Conservation (phyloP, 148 eudicot genomes). For the Tetragonia tetragonoides region DNA sequence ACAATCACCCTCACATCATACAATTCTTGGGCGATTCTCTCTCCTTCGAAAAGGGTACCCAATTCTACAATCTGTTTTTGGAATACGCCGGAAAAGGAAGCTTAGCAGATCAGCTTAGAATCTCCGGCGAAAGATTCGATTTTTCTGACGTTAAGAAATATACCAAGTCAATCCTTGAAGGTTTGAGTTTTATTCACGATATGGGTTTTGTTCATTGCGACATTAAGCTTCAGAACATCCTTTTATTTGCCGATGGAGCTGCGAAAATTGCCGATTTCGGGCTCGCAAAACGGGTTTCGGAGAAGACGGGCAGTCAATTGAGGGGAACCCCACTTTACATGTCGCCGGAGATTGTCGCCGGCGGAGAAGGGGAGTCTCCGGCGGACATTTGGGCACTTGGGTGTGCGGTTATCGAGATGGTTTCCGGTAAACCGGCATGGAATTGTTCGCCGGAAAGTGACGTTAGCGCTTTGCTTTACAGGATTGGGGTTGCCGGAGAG, state of each 20-base stretch:
- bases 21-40: conserved; percentile 48
- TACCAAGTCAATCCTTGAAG: conserved; percentile 48
- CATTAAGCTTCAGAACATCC: conserved; percentile 64
- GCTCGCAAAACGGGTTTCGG: conserved; percentile 44
- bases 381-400: conserved; percentile 92
- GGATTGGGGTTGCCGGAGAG: conserved; percentile 58
- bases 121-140: conserved; percentile 25
- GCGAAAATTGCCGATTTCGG: conserved; percentile 82
- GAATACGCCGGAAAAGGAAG: conserved; percentile 68
- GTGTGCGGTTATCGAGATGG: conserved; percentile 73
- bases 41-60: conserved; percentile 43
- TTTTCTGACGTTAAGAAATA: conserved; percentile 38
- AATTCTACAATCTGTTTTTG: conserved; percentile 55
- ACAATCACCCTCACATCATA: conserved; percentile 40
- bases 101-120: conserved; percentile 42
- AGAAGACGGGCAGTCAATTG: conserved; percentile 31
- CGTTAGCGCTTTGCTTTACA: conserved; percentile 45
- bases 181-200: conserved; percentile 50
- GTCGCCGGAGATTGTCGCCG: conserved; percentile 78
- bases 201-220: conserved; percentile 77
- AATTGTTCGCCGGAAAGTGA: conserved; percentile 35
- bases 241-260: conserved; percentile 35
- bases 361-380: conserved; percentile 46
- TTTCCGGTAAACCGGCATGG: conserved; percentile 45
- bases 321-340: conserved; percentile 86